phyloP scores from a whole-genome alignment of 768 basidiomycete genomes.

The Xanthoconium stramineum region DNA sequence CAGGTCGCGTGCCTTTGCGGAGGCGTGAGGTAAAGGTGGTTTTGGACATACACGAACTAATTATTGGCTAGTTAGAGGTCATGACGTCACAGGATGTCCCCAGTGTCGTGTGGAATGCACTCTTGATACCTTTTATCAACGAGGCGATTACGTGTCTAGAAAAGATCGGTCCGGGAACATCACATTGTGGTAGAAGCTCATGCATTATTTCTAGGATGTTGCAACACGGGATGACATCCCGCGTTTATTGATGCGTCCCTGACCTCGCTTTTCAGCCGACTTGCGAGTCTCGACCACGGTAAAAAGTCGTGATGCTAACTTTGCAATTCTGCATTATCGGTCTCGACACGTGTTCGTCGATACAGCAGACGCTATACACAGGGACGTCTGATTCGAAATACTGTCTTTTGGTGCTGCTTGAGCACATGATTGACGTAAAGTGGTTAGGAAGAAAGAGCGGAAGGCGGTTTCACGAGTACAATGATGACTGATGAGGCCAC shows the following conservation, averaged over 20 bases:
- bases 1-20: slow-evolving; percentile 75
- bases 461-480: slow-evolving; percentile 92
- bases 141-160: slow-evolving; percentile 96
- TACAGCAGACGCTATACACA: slow-evolving; percentile 84
- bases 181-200: neutral
- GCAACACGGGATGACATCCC: slow-evolving; percentile 87
- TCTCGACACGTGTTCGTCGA: slow-evolving; percentile 94
- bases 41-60: neutral
- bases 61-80: slow-evolving; percentile 57
- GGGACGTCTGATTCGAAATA: slow-evolving; percentile 95
- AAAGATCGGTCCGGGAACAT: slow-evolving; percentile 46
- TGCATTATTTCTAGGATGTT: slow-evolving; percentile 53
- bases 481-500: slow-evolving; percentile 11
- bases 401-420: slow-evolving; percentile 85
- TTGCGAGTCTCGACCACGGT: slow-evolving; percentile 22
- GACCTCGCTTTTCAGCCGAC: slow-evolving; percentile 22
- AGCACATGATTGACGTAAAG: slow-evolving; percentile 94
- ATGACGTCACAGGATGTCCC: slow-evolving; percentile 90
- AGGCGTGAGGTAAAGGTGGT: slow-evolving; percentile 85
- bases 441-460: slow-evolving; percentile 93
- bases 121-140: slow-evolving; percentile 97
- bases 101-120: slow-evolving; percentile 91
- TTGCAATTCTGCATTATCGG: slow-evolving; percentile 61
- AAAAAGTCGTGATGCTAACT: neutral
- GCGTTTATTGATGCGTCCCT: neutral